These are phyloP conservation scores for Hericium erinaceus DNA, from an alignment of 768 basidiomycete genomes.

Conservation along the genomic window DNA sequence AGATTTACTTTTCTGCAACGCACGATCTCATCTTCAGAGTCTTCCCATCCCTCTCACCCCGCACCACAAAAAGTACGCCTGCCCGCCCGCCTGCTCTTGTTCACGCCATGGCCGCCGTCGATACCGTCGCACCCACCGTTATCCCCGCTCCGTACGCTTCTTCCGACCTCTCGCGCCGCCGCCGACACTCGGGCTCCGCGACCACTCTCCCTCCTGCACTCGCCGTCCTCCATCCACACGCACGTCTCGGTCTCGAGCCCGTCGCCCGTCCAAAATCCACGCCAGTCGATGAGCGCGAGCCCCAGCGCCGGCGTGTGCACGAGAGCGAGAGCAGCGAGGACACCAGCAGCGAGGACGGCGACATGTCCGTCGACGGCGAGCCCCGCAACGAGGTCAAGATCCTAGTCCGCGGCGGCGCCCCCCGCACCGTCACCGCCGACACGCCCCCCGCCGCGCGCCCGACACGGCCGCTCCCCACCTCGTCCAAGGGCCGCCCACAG, in stretches of 20 bases:
- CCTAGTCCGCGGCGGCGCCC: constrained; percentile 29
- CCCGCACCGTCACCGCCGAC: not conserved
- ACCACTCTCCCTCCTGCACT: constrained; percentile 24
- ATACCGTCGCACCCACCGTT: not conserved
- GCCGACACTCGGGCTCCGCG: constrained; percentile 55
- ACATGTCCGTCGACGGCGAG: constrained; percentile 19
- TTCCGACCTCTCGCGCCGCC: constrained; percentile 22
- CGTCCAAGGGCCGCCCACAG: not conserved
- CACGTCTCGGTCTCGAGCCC: constrained; percentile 28
- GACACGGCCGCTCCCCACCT: not conserved
- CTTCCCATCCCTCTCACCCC: too few relatives aligned
- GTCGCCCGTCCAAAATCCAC: constrained; percentile 71
- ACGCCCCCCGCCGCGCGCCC: not conserved
- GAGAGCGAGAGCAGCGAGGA: constrained; percentile 12
- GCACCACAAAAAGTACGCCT: too few relatives aligned
- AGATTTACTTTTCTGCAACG: too few relatives aligned
- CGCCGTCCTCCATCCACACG: constrained; percentile 16
- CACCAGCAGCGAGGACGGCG: not conserved
- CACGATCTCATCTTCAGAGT: too few relatives aligned
- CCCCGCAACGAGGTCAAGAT: constrained; percentile 24
- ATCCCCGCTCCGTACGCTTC: not conserved
- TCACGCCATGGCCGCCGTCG: not conserved
- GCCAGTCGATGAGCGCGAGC: constrained; percentile 48
- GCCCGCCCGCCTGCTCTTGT: not conserved
- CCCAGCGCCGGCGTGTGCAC: constrained; percentile 18